Percentiles rank a stretch among this genome's conserved stretches.
These are phyloP conservation scores for Polygonum aviculare DNA, from an alignment of 148 eudicot species.

Conservation along the genomic window DNA sequence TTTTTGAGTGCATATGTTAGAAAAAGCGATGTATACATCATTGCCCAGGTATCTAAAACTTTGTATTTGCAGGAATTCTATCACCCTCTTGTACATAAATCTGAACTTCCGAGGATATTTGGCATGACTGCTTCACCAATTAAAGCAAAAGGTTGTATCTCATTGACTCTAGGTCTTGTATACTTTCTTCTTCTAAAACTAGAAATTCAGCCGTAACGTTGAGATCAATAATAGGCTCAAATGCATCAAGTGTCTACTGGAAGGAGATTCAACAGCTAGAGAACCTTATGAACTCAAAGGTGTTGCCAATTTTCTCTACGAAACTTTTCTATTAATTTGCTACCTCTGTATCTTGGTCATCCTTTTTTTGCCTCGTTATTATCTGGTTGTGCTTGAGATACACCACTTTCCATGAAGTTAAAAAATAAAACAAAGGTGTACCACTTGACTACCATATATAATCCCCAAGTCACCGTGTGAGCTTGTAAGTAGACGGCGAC, in stretches of 20 bases:
- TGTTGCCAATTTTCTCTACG: conserved; percentile 19
- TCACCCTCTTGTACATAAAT: conserved; percentile 32
- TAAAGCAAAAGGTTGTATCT: conserved; percentile 52
- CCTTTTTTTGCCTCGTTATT: neutral
- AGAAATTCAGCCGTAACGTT: neutral
- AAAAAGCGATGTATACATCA: neutral
- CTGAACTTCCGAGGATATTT: conserved; percentile 74
- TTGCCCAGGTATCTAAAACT: neutral
- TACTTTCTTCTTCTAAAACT: conserved; percentile 4
- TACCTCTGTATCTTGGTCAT: neutral
- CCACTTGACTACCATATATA: neutral
- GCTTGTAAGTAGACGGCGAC: neutral
- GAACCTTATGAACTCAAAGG: conserved; percentile 78
- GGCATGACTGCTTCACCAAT: conserved; percentile 98
- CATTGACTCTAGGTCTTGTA: neutral
- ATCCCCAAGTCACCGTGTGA: neutral
- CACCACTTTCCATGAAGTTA: neutral
- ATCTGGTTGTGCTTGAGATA: neutral
- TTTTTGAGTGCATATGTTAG: too few relatives aligned
- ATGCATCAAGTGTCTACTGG: conserved; percentile 33
- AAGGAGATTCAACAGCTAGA: conserved; percentile 59
- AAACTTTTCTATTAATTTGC: neutral
- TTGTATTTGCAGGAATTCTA: conserved; percentile 60
- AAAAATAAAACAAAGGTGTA: neutral
- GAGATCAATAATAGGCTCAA: conserved; percentile 32